Percentiles rank a stretch among this genome's conserved stretches.
These are phyloP conservation scores for Penicillium sp. DNA, from an alignment of 2,329 filamentous ascomycete genomes.

Conservation along the genomic window DNA sequence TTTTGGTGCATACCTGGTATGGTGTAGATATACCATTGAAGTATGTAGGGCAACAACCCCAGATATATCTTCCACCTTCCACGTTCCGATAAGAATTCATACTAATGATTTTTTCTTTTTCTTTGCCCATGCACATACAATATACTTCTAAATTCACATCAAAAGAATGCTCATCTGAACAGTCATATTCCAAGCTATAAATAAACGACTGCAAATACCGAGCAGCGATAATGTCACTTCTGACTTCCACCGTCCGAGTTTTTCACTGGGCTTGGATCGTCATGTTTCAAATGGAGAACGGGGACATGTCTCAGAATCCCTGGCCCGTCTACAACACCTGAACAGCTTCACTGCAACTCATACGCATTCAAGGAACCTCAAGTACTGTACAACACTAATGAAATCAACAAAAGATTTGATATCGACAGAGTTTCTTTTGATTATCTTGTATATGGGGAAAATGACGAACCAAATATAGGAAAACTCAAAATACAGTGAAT, in stretches of 20 bases:
- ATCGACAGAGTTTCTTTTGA: neutral
- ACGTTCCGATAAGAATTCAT: no score
- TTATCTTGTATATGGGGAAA: neutral
- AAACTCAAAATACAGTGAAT: conserved; percentile 4
- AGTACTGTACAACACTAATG: neutral
- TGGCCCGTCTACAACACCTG: conserved; percentile 8
- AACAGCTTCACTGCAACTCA: neutral
- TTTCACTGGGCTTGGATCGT: conserved; percentile 9
- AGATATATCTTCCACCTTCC: no score
- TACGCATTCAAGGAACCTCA: neutral
- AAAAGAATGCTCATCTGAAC: neutral
- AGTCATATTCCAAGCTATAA: no score
- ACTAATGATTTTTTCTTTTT: no score
- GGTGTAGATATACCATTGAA: neutral
- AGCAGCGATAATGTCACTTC: neutral
- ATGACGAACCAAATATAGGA: neutral
- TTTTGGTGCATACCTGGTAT: neutral
- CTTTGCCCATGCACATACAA: no score
- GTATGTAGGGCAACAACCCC: neutral
- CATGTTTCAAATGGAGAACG: conserved; percentile 2
- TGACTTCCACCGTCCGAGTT: neutral
- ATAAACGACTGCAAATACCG: neutral
- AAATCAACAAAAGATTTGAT: neutral
- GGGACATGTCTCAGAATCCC: conserved; percentile 18
- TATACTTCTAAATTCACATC: no score